These are phyloP conservation scores for Tremellales sp. DNA, from an alignment of 1,284 basidiomycete species.

Conservation along the genomic window DNA sequence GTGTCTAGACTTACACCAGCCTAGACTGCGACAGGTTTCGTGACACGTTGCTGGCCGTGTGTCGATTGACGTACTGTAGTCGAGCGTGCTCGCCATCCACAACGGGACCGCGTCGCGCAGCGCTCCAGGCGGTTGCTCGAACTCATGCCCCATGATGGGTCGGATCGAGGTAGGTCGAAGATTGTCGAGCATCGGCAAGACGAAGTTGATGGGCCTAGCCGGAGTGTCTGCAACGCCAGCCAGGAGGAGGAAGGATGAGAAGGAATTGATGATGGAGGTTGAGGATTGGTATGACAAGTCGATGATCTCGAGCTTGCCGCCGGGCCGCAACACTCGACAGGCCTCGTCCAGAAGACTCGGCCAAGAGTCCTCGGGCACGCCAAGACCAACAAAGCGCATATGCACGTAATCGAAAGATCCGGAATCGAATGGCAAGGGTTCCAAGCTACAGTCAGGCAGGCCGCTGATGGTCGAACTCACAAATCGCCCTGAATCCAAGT, in stretches of 20 bases:
- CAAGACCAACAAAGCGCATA: conserved; percentile 44
- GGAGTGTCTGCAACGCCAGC: conserved; percentile 34
- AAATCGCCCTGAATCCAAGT: conserved; percentile 42
- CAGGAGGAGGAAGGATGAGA: conserved; percentile 32
- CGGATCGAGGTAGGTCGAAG: conserved; percentile 22
- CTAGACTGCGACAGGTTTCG: too few species aligned
- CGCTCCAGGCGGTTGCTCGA: conserved; percentile 17
- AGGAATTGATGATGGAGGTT: conserved; percentile 25
- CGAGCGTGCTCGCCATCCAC: conserved; percentile 34
- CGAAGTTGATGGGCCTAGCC: conserved; percentile 4
- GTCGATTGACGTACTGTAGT: too few species aligned
- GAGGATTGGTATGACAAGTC: conserved; percentile 35
- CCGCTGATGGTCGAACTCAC: conserved; percentile 23
- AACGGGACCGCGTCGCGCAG: conserved; percentile 25
- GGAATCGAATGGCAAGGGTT: conserved; percentile 39
- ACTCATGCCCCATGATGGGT: conserved; percentile 3
- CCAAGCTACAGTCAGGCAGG: conserved; percentile 2
- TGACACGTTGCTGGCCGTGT: too few species aligned
- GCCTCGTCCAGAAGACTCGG: conserved; percentile 41
- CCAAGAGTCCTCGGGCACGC: conserved; percentile 44
- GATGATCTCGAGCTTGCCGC: conserved; percentile 47
- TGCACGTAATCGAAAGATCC: conserved; percentile 47
- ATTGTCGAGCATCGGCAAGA: conserved; percentile 29
- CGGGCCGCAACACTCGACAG: conserved; percentile 39
- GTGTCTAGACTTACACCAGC: too few species aligned